Percentiles rank a stretch among this genome's conserved stretches.
Evolutionary conservation across 192 early-diverging fungal genomes (phyloP).

Genomic region (Backusella psychrophila): DNA sequence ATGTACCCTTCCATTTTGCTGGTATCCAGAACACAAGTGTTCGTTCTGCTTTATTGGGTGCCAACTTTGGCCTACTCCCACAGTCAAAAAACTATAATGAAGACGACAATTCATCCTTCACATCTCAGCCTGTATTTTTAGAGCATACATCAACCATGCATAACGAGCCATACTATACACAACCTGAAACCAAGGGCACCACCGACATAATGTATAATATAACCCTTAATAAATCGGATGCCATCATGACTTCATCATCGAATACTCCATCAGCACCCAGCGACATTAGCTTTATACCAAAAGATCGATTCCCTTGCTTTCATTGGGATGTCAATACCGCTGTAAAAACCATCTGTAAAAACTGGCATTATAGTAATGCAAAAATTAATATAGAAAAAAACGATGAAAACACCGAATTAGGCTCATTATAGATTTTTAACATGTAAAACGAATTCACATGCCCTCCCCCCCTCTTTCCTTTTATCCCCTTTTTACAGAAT

Average conservation of each 20-base stretch:
- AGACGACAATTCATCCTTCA: background rate
- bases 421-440: background rate
- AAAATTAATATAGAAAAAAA: background rate
- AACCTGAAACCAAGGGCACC: background rate
- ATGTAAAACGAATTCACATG: background rate
- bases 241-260: background rate
- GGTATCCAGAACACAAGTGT: conserved; percentile 10
- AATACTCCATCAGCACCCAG: background rate
- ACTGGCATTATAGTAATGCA: background rate
- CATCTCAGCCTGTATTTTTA: background rate
- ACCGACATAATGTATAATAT: background rate
- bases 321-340: conserved; percentile 36
- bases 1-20: conserved; percentile 30
- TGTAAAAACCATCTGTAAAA: conserved; percentile 6
- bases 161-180: background rate
- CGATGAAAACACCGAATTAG: background rate
- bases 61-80: conserved; percentile 11
- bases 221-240: background rate
- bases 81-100: background rate
- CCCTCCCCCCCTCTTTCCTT: background rate
- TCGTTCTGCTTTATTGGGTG: conserved; percentile 8
- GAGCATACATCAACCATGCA: background rate
- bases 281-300: background rate
- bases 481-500: background rate
- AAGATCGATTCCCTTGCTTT: conserved; percentile 31